Conservation (phyloP, 106 monocot genomes). For the Narthecium ossifragum region DNA sequence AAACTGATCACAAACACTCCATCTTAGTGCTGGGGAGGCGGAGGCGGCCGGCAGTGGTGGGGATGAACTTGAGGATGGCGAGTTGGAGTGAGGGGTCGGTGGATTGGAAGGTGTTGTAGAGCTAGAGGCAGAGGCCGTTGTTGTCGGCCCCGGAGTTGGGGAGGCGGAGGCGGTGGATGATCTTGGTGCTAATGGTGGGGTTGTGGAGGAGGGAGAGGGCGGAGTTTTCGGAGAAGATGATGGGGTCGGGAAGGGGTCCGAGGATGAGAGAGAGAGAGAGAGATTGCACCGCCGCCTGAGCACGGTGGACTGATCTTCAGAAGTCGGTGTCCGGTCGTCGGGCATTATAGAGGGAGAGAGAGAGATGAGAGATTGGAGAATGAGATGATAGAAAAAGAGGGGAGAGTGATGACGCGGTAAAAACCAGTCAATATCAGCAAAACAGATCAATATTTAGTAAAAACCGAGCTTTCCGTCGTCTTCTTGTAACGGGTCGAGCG, state of each 20-base stretch:
- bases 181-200: conserved; percentile 3
- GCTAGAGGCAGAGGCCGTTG: conserved; percentile 66
- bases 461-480: too few relatives aligned
- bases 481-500: too few relatives aligned
- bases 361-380: too few relatives aligned
- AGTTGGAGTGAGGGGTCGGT: conserved; percentile 51
- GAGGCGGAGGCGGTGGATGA: conserved; percentile 39
- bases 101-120: conserved; percentile 70
- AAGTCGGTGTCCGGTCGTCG: not conserved
- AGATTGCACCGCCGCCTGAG: conserved; percentile 16
- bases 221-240: conserved; percentile 27
- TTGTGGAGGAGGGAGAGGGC: conserved; percentile 46
- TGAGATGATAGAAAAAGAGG: too few relatives aligned
- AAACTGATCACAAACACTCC: conserved; percentile 56
- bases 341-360: not conserved
- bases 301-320: conserved; percentile 12
- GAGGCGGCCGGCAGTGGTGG: conserved; percentile 34
- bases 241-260: conserved; percentile 24
- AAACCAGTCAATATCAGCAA: too few relatives aligned
- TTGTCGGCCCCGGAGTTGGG: conserved; percentile 42
- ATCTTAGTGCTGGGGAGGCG: conserved; percentile 69
- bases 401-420: too few relatives aligned
- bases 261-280: conserved; percentile 38
- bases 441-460: too few relatives aligned
- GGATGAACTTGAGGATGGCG: conserved; percentile 49